Evolutionary conservation across 352 stramenopile species (phyloP).

Genomic region (Phytophthora lateralis): DNA sequence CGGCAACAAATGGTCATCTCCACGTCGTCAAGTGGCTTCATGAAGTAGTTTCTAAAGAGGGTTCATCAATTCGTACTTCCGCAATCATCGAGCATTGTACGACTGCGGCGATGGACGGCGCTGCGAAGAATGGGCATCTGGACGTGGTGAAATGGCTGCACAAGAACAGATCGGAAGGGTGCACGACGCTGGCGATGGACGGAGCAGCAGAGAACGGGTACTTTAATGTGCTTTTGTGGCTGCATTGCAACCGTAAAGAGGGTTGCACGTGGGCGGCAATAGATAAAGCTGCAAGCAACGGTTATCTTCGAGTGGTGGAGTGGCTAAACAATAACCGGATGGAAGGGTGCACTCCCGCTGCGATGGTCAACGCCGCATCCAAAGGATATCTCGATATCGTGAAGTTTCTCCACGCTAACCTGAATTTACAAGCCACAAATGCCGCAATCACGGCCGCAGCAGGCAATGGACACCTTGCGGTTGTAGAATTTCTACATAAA

Average conservation of each 20-base stretch:
- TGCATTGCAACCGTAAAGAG: conserved; percentile 25
- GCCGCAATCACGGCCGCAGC: conserved; percentile 15
- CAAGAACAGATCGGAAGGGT: conserved; percentile 20
- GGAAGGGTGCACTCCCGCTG: conserved; percentile 21
- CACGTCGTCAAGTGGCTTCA: conserved; percentile 21
- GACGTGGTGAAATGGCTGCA: conserved; percentile 27
- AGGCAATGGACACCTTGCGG: conserved; percentile 4
- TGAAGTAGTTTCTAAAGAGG: neutral
- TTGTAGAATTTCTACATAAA: conserved; percentile 21
- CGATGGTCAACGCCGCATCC: conserved; percentile 14
- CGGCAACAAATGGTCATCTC: conserved; percentile 23
- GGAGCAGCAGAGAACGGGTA: conserved; percentile 16
- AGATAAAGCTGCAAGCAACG: conserved; percentile 11
- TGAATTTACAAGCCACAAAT: conserved; percentile 8
- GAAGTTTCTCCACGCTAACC: conserved; percentile 13
- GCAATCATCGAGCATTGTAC: neutral
- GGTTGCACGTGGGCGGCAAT: conserved; percentile 21
- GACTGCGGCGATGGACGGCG: conserved; percentile 21
- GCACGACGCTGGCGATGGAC: conserved; percentile 20
- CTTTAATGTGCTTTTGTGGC: conserved; percentile 19
- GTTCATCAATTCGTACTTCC: neutral
- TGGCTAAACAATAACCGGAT: conserved; percentile 5
- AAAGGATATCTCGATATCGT: conserved; percentile 22
- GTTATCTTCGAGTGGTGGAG: conserved; percentile 2
- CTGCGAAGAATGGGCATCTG: conserved; percentile 26